A percentile compares a stretch with the other conserved stretches of the same genome.
phyloP scores from a whole-genome alignment of 169 alveolate genomes.

The Plasmodium fragile region DNA sequence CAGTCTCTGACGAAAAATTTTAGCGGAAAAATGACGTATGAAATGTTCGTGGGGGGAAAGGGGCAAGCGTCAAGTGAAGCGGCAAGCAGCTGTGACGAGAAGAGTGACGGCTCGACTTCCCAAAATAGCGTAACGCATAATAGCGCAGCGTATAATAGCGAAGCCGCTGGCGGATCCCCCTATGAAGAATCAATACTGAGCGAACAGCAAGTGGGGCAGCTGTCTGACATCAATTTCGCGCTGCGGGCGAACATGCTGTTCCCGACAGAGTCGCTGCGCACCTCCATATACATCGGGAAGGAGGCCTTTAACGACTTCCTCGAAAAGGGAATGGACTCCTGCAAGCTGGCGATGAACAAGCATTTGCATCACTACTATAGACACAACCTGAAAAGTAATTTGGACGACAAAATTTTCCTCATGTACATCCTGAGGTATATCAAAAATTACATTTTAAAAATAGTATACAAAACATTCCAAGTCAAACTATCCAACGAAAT shows the following conservation, averaged over 20 bases:
- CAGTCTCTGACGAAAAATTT: constrained; percentile 15
- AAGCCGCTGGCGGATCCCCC: background rate
- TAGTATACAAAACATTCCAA: constrained; percentile 61
- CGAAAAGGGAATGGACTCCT: constrained; percentile 47
- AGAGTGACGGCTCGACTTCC: background rate
- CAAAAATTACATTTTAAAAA: constrained; percentile 48
- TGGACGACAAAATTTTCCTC: constrained; percentile 58
- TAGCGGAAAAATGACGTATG: constrained; percentile 37
- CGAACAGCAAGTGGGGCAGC: constrained; percentile 22
- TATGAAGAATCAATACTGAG: background rate
- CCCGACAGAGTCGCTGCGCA: constrained; percentile 24
- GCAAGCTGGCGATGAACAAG: constrained; percentile 38
- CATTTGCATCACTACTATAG: constrained; percentile 48
- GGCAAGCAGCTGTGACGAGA: background rate
- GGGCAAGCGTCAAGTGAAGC: background rate
- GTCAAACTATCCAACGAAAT: constrained; percentile 34
- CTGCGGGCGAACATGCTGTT: constrained; percentile 34
- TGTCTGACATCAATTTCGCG: constrained; percentile 10
- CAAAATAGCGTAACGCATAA: too few species aligned
- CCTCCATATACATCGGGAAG: constrained; percentile 54
- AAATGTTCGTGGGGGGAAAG: background rate
- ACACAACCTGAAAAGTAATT: constrained; percentile 10
- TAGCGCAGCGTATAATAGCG: background rate
- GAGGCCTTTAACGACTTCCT: constrained; percentile 64
- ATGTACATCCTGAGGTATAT: constrained; percentile 51